These are phyloP conservation scores for Rutstroemia sp. DNA, from an alignment of 2,329 filamentous ascomycete genomes.

Conservation along the genomic window DNA sequence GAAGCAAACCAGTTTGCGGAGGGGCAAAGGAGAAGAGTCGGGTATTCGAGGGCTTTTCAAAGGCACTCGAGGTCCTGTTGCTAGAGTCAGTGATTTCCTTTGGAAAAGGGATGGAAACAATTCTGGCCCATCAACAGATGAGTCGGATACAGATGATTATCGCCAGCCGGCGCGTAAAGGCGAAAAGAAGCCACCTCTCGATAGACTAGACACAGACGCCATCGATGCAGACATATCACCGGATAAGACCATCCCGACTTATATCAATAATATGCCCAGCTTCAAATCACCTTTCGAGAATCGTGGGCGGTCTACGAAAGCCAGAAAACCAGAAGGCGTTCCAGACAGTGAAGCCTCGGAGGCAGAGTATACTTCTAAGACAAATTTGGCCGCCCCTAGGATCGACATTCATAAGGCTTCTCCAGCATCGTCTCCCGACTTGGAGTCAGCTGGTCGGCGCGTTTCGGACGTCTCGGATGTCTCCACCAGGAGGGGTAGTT, in stretches of 20 bases:
- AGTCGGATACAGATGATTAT: constrained; percentile 40
- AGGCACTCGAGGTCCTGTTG: constrained; percentile 57
- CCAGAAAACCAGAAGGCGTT: constrained; percentile 20
- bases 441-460: constrained; percentile 3
- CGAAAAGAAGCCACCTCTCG: constrained; percentile 25
- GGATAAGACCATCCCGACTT: constrained; percentile 17
- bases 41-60: constrained; percentile 71
- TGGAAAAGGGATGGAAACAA: constrained; percentile 47
- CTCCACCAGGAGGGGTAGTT: constrained; percentile 18
- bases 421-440: constrained; percentile 24
- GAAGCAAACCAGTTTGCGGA: constrained; percentile 42
- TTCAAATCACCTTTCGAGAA: constrained; percentile 42
- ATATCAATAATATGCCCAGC: constrained; percentile 34
- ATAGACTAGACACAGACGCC: constrained; percentile 10
- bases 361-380: constrained; percentile 33
- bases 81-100: constrained; percentile 53
- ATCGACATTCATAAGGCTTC: constrained; percentile 39
- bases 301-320: constrained; percentile 27
- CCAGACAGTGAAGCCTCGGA: constrained; percentile 27
- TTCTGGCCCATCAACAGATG: constrained; percentile 39
- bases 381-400: constrained; percentile 39
- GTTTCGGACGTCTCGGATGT: constrained; percentile 26
- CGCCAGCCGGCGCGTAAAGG: constrained; percentile 31
- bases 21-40: constrained; percentile 37
- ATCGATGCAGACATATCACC: constrained; percentile 5